Percentiles rank a stretch among this genome's conserved stretches.
phyloP scores from a whole-genome alignment of 179 eudicot genomes.

The Vitellaria paradoxa region DNA sequence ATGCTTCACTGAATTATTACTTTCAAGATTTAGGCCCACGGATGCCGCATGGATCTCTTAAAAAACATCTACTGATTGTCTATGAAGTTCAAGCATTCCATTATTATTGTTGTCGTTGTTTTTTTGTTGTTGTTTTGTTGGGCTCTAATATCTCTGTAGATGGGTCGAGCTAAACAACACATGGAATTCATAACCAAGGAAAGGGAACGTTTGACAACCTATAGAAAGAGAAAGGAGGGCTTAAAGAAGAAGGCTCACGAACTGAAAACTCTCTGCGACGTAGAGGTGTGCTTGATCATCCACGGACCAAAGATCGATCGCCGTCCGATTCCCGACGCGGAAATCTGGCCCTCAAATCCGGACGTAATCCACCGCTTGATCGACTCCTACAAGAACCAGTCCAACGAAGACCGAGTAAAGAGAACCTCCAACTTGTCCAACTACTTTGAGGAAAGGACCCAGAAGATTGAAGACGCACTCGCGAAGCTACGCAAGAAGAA shows the following conservation, averaged over 20 bases:
- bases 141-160: slow-evolving; percentile 8
- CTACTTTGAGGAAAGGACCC: slow-evolving; percentile 12
- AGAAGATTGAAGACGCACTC: neutral
- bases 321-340: neutral
- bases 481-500: slow-evolving; percentile 16
- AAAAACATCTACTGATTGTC: no score
- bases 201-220: slow-evolving; percentile 10
- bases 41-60: no score
- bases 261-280: slow-evolving; percentile 18
- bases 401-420: slow-evolving; percentile 8
- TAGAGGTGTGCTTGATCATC: slow-evolving; percentile 20
- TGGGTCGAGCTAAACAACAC: slow-evolving; percentile 26
- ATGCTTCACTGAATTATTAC: no score
- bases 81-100: neutral
- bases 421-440: slow-evolving; percentile 2
- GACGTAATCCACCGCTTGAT: slow-evolving; percentile 4
- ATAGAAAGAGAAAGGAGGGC: slow-evolving; percentile 15
- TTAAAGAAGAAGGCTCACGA: slow-evolving; percentile 25
- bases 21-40: no score
- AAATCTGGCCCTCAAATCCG: slow-evolving; percentile 17
- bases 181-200: slow-evolving; percentile 20
- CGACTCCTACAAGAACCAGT: slow-evolving; percentile 11
- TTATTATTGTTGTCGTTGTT: no score
- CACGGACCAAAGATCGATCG: slow-evolving; percentile 13
- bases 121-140: neutral